Evolutionary conservation across 495 filamentous ascomycete species (phyloP).

Genomic region (Hypoxylon trugodes): DNA sequence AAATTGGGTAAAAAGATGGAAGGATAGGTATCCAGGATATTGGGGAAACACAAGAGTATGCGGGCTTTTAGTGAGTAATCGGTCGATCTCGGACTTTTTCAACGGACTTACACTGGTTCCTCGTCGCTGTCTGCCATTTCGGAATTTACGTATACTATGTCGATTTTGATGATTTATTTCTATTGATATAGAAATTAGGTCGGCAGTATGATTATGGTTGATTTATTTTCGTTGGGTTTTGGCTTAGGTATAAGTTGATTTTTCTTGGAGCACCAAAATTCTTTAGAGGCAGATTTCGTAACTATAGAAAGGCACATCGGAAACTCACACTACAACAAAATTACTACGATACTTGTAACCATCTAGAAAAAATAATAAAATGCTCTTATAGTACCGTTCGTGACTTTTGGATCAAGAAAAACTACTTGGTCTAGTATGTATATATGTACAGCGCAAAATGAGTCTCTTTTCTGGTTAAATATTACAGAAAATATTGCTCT

Average conservation of each 20-base stretch:
- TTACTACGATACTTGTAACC: background rate
- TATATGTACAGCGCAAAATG: conserved; percentile 55
- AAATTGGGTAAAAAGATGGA: background rate
- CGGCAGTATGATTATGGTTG: conserved; percentile 2
- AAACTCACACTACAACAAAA: conserved; percentile 13
- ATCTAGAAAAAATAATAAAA: no score
- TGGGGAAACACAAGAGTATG: no score
- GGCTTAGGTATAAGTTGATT: conserved; percentile 2
- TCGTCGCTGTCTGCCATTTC: conserved; percentile 51
- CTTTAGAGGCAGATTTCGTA: conserved; percentile 29
- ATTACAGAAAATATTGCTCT: conserved; percentile 17
- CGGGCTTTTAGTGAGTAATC: no score
- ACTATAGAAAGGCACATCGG: background rate
- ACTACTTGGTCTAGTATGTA: conserved; percentile 49
- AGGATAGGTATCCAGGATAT: background rate
- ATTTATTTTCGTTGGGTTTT: background rate
- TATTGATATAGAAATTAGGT: background rate
- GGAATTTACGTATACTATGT: background rate
- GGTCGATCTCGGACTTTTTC: background rate
- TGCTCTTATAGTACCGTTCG: conserved; percentile 13
- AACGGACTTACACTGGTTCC: conserved; percentile 50
- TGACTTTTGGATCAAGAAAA: conserved; percentile 37
- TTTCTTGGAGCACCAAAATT: conserved; percentile 26
- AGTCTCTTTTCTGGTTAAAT: conserved; percentile 14
- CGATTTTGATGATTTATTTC: background rate